These are phyloP conservation scores for Teratosphaeria viscida DNA, from an alignment of 2,329 filamentous ascomycete species.

Conservation along the genomic window DNA sequence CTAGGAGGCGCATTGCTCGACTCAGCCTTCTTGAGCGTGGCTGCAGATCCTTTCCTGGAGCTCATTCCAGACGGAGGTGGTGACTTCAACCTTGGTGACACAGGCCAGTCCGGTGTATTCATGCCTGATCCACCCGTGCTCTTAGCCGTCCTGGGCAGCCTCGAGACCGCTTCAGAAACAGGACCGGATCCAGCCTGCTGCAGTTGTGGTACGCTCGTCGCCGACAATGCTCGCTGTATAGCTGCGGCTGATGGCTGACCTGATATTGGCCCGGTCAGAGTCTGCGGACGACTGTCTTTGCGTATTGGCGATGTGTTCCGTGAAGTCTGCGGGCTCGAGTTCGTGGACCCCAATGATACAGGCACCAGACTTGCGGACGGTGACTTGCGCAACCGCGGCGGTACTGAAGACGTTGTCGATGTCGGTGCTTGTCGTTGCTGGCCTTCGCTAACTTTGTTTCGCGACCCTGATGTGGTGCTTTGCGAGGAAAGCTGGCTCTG, in stretches of 20 bases:
- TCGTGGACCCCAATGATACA: slow-evolving; percentile 13
- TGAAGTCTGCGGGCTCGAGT: slow-evolving; percentile 35
- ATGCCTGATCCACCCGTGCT: slow-evolving; percentile 39
- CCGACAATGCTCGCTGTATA: slow-evolving; percentile 57
- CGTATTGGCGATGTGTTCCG: slow-evolving; percentile 39
- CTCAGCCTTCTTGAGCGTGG: slow-evolving; percentile 27
- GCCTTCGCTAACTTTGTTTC: background rate
- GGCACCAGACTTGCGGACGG: slow-evolving; percentile 20
- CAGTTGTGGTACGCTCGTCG: slow-evolving; percentile 56
- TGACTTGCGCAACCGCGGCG: slow-evolving; percentile 15
- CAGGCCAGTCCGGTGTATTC: slow-evolving; percentile 58
- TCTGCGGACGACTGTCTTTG: slow-evolving; percentile 33
- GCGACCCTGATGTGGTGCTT: background rate
- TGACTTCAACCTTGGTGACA: slow-evolving; percentile 63
- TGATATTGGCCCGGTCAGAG: slow-evolving; percentile 24
- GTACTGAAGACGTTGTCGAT: slow-evolving; percentile 7
- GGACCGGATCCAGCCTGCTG: slow-evolving; percentile 34
- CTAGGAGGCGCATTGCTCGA: slow-evolving; percentile 29
- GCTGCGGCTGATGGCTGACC: slow-evolving; percentile 51
- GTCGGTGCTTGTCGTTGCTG: slow-evolving; percentile 3
- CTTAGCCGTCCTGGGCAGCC: slow-evolving; percentile 50
- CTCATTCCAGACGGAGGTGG: slow-evolving; percentile 51
- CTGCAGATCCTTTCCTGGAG: slow-evolving; percentile 33
- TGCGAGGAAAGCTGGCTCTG: background rate
- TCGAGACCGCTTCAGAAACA: slow-evolving; percentile 50